A percentile compares a stretch with the other conserved stretches of the same genome.
Evolutionary conservation across 2,329 filamentous ascomycete species (phyloP).

Genomic region (Colletotrichum kahawae): DNA sequence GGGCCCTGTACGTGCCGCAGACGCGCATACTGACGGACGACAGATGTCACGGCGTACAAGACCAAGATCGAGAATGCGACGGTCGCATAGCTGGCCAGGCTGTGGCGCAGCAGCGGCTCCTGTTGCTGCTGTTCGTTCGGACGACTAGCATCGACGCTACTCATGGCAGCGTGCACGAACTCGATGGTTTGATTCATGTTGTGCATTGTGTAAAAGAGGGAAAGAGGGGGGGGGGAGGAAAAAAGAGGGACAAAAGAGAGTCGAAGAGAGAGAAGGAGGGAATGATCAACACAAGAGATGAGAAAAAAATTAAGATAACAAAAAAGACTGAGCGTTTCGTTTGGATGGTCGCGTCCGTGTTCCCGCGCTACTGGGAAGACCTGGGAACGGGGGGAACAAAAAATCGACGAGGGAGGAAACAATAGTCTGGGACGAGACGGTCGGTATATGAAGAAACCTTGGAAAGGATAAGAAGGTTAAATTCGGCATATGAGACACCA

Average conservation of each 20-base stretch:
- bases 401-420: not conserved
- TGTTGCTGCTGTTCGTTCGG: conserved; percentile 2
- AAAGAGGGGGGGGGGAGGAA: not conserved
- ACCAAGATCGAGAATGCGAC: conserved; percentile 11
- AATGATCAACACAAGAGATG: not conserved
- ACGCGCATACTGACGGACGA: conserved; percentile 35
- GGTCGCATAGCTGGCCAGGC: not conserved
- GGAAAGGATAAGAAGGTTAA: not conserved
- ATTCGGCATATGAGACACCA: not conserved
- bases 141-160: not conserved
- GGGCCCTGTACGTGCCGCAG: conserved; percentile 47
- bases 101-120: not conserved
- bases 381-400: not conserved
- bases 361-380: not conserved
- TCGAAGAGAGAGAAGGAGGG: not conserved
- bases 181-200: not conserved
- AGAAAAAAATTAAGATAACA: not conserved
- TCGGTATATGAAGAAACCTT: not conserved
- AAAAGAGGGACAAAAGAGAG: not conserved
- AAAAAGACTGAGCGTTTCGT: not conserved
- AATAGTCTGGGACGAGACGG: not conserved
- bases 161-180: not conserved
- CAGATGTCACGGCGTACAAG: conserved; percentile 13
- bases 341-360: not conserved
- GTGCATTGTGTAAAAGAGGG: not conserved